Conservation (phyloP, 1,139 yeast genomes). For the Suzukiozyma palmioleophila region DNA sequence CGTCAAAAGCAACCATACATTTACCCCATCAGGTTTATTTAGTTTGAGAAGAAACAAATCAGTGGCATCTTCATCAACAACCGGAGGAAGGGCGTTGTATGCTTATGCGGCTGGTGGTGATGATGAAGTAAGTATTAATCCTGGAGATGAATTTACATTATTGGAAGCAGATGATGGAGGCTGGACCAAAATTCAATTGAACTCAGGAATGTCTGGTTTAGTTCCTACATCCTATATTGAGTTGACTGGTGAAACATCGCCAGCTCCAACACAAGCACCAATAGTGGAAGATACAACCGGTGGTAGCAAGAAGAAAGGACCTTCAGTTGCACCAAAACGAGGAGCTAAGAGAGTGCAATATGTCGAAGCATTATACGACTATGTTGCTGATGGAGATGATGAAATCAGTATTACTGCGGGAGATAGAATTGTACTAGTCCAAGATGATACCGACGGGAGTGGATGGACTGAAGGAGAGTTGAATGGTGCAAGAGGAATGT, state of each 20-base stretch:
- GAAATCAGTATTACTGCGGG: conserved; percentile 73
- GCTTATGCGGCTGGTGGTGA: conserved; percentile 65
- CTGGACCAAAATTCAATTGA: conserved; percentile 64
- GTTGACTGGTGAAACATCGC: conserved; percentile 17
- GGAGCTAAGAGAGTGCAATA: conserved; percentile 65
- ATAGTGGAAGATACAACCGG: conserved; percentile 10
- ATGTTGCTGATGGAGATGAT: conserved; percentile 76
- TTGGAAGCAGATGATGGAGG: conserved; percentile 69
- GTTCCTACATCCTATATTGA: conserved; percentile 88
- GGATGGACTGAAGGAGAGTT: conserved; percentile 97
- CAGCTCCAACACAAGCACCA: conserved; percentile 8
- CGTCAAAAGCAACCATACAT: conserved; percentile 22
- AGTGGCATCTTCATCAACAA: conserved; percentile 13
- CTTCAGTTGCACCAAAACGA: conserved; percentile 78
- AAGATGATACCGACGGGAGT: conserved; percentile 74
- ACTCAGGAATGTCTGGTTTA: conserved; percentile 55
- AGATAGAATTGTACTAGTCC: conserved; percentile 61
- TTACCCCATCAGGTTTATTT: conserved; percentile 28
- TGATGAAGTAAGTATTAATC: conserved; percentile 64
- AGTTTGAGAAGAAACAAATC: conserved; percentile 35
- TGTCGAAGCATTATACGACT: conserved; percentile 75
- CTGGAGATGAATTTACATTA: conserved; percentile 60
- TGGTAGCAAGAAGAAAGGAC: conserved; percentile 53
- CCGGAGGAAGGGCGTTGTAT: conserved; percentile 55
- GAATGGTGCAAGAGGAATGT: conserved; percentile 67